These are phyloP conservation scores for Volvox carteri DNA, from an alignment of 163 green algal species.

Conservation along the genomic window DNA sequence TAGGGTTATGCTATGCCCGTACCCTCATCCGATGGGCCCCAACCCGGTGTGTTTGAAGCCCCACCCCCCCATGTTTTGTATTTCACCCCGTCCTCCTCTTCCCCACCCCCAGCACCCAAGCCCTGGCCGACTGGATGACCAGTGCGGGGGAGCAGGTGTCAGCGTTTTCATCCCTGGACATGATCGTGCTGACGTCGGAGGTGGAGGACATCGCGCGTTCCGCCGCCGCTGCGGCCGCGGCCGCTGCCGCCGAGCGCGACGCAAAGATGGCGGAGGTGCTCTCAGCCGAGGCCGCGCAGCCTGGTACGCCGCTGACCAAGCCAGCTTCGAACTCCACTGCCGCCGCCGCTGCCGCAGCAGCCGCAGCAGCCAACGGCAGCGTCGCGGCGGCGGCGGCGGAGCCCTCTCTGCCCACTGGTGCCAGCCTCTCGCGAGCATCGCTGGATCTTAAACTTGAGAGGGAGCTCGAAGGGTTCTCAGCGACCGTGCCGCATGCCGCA, in stretches of 20 bases:
- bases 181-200: conserved; percentile 45
- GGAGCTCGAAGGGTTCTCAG: not conserved
- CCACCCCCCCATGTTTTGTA: too few species aligned
- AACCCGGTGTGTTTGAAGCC: too few species aligned
- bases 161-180: conserved; percentile 49
- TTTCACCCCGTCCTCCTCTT: too few species aligned
- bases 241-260: conserved; percentile 10
- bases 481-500: not conserved
- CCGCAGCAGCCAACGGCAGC: not conserved
- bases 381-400: not conserved
- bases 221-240: conserved; percentile 10
- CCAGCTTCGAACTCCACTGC: not conserved
- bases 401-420: not conserved
- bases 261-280: conserved; percentile 2
- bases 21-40: too few species aligned
- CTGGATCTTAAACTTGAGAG: conserved; percentile 8
- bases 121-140: conserved; percentile 34
- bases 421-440: not conserved
- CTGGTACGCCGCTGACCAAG: conserved; percentile 8
- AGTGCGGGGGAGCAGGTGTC: conserved; percentile 10
- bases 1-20: too few species aligned
- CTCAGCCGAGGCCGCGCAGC: conserved; percentile 39
- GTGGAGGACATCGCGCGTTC: conserved; percentile 7
- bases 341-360: not conserved
- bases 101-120: conserved; percentile 9